phyloP scores from a whole-genome alignment of 208 protist genomes.

The Trypanosoma boissoni region DNA sequence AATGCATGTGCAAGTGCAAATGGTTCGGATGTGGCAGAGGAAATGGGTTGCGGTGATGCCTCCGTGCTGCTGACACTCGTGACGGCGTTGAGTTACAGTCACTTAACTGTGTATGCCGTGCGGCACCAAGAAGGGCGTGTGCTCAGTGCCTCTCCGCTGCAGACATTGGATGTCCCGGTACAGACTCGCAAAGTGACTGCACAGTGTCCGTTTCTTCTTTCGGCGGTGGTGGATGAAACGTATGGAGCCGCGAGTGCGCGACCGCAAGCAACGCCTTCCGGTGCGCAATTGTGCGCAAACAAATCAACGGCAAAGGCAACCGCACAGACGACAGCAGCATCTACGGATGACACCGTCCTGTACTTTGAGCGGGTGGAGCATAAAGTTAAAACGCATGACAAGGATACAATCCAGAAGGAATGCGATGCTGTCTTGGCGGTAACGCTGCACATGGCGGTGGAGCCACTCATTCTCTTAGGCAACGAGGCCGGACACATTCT shows the following conservation, averaged over 20 bases:
- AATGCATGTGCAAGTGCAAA: conserved; percentile 32
- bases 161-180: conserved; percentile 62
- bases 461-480: conserved; percentile 82
- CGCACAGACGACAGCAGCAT: background rate
- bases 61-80: conserved; percentile 74
- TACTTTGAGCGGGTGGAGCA: background rate
- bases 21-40: conserved; percentile 22
- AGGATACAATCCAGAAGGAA: background rate
- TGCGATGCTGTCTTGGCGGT: background rate
- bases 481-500: conserved; percentile 84
- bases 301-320: background rate
- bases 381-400: background rate
- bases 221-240: conserved; percentile 31
- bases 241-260: conserved; percentile 13
- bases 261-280: background rate
- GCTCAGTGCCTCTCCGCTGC: conserved; percentile 52
- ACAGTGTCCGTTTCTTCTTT: conserved; percentile 58
- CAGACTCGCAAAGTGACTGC: conserved; percentile 72
- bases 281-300: background rate
- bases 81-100: conserved; percentile 73
- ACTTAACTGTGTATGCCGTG: conserved; percentile 66
- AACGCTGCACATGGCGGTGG: conserved; percentile 64
- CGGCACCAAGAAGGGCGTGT: conserved; percentile 66
- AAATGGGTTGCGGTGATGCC: conserved; percentile 19
- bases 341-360: background rate